Evolutionary conservation across 2,329 filamentous ascomycete species (phyloP), one percentile per base, ranked within the genome.

Genomic region (Aureobasidium lini): DNA sequence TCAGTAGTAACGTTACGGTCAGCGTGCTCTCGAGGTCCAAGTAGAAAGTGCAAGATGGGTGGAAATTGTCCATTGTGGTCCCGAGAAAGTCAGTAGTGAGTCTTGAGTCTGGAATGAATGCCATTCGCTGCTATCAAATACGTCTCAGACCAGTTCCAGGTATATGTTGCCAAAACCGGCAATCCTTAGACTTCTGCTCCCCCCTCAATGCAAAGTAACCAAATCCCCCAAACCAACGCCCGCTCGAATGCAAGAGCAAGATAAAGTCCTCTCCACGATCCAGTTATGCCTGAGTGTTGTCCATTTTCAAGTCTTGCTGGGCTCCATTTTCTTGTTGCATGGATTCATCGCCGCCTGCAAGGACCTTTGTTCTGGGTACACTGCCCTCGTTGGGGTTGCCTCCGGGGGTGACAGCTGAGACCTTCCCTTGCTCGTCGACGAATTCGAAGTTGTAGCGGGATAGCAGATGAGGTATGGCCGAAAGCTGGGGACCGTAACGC

Each of bases 381-480:
- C 83, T 82, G 15, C 71, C 69, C 16, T 62, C 52, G 16, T 54
- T 52, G 13, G 84, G 79, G 1, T 81, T 82, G 2, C 83, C 79
- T 6, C 91, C 90, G 0, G 92, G 92, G 3, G 92, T 96, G 31
- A 86, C 81, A 2, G 91, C 90, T 23, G 93, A 89, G 6, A 95
- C 86, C 59, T 95, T 87, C 61, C 91, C 93, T 50, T 90, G 82
- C 75, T 99, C 94, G 72, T 99, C 90, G 46, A 97, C 88, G 67
- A 96, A 97, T 71, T 99, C 92, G 71, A 97, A 97, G 75, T 96
- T 95, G 77, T 97, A 99, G 58, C 91, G 83, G 64, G 91, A 96
- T 10, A 99, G 83, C 4, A 97, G 81, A 72, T 99, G 94, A 0
- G 94, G 94, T 60, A 99, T 97, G 1, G 94, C 94, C 1, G 92